Percentiles rank a stretch among this genome's conserved stretches.
Evolutionary conservation across 257 asterid species (phyloP).

Genomic region (Marsdenia floribunda): DNA sequence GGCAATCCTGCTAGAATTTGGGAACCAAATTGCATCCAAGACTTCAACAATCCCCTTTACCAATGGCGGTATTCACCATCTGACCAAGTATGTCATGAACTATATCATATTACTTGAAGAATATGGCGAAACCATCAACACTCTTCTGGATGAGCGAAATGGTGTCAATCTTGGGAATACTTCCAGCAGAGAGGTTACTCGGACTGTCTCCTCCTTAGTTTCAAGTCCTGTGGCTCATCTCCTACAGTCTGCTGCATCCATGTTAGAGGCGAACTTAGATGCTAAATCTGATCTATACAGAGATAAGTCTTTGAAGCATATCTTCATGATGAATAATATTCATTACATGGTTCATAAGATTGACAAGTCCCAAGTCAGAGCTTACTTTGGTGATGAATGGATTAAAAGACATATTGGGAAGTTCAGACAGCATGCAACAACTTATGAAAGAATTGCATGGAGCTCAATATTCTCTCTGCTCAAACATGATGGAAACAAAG

Average conservation of each 20-base stretch:
- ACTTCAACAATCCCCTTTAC: constrained; percentile 34
- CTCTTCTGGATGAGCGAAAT: constrained; percentile 38
- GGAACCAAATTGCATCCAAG: constrained; percentile 34
- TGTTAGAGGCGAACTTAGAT: constrained; percentile 48
- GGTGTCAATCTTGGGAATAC: constrained; percentile 4
- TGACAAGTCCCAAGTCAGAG: constrained; percentile 34
- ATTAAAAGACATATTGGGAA: constrained; percentile 32
- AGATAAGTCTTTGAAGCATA: constrained; percentile 42
- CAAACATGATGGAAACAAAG: constrained; percentile 37
- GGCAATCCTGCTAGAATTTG: constrained; percentile 71
- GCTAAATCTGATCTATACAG: constrained; percentile 35
- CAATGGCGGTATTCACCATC: constrained; percentile 53
- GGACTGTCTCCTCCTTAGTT: constrained; percentile 7
- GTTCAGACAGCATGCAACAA: constrained; percentile 43
- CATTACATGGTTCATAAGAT: constrained; percentile 69
- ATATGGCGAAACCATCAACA: constrained; percentile 41
- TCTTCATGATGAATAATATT: constrained; percentile 67
- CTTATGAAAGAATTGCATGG: constrained; percentile 56
- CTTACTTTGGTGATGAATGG: constrained; percentile 64
- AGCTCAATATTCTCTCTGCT: constrained; percentile 29
- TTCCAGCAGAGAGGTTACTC: constrained; percentile 16
- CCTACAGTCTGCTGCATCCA: constrained; percentile 39
- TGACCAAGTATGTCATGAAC: constrained; percentile 60
- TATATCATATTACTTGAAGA: constrained; percentile 51
- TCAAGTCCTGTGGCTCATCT: constrained; percentile 33